A percentile compares a stretch with the other conserved stretches of the same genome.
These are phyloP conservation scores for Pseudocercospora fuligena DNA, from an alignment of 2,329 filamentous ascomycete genomes.

Conservation along the genomic window DNA sequence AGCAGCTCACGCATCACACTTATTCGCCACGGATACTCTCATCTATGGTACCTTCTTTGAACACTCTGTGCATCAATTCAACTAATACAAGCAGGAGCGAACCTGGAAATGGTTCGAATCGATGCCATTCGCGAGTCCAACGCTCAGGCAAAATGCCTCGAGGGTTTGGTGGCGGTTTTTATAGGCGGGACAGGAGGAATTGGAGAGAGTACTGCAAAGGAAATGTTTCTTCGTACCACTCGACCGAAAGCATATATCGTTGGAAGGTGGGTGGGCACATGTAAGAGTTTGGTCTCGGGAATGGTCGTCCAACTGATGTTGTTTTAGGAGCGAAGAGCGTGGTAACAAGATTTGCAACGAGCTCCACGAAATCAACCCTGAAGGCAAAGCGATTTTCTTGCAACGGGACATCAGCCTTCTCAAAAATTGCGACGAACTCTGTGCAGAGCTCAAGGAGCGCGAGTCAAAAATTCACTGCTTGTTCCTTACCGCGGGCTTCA, in stretches of 20 bases:
- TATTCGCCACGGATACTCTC: not conserved
- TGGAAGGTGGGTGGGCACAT: conserved; percentile 43
- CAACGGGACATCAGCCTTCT: conserved; percentile 49
- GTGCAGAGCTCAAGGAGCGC: conserved; percentile 54
- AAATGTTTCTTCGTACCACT: conserved; percentile 47
- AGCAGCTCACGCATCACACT: not conserved
- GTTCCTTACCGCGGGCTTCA: conserved; percentile 58
- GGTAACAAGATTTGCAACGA: conserved; percentile 45
- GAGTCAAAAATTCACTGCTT: conserved; percentile 61
- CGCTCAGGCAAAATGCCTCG: conserved; percentile 34
- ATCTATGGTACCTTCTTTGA: not conserved
- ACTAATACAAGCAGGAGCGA: conserved; percentile 19
- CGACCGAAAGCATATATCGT: conserved; percentile 50
- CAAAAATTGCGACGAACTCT: conserved; percentile 49
- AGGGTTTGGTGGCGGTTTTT: conserved; percentile 43
- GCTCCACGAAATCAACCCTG: conserved; percentile 45
- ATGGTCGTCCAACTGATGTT: not conserved
- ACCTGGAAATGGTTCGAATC: conserved; percentile 33
- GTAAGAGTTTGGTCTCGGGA: not conserved
- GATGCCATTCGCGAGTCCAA: conserved; percentile 41
- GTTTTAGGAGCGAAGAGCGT: conserved; percentile 43
- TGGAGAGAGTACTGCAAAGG: conserved; percentile 49
- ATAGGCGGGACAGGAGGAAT: conserved; percentile 53
- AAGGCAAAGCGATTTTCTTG: conserved; percentile 47
- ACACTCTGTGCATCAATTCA: not conserved